These are phyloP conservation scores for Curvularia sp. DNA, from an alignment of 2,329 filamentous ascomycete species.

Conservation along the genomic window DNA sequence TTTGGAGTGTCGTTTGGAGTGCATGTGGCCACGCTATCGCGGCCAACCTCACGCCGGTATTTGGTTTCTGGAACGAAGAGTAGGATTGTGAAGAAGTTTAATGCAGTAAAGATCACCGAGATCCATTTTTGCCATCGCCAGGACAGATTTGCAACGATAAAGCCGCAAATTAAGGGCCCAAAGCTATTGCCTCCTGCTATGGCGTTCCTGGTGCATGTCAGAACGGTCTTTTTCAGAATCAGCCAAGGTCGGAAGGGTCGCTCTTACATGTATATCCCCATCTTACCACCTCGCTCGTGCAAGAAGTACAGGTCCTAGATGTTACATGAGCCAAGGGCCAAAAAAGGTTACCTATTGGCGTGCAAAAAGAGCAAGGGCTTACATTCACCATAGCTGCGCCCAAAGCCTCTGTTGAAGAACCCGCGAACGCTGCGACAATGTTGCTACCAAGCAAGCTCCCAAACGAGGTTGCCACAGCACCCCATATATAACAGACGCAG, in stretches of 20 bases:
- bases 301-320: slow-evolving; percentile 36
- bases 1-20: slow-evolving; percentile 22
- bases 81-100: slow-evolving; percentile 48
- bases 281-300: slow-evolving; percentile 47
- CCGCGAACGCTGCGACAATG: slow-evolving; percentile 56
- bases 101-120: slow-evolving; percentile 27
- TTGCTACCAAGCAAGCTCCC: slow-evolving; percentile 55
- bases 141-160: slow-evolving; percentile 44
- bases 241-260: background rate
- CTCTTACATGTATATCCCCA: slow-evolving; percentile 47
- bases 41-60: slow-evolving; percentile 36
- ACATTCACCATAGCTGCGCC: slow-evolving; percentile 51
- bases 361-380: background rate
- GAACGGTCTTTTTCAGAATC: background rate
- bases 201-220: slow-evolving; percentile 29
- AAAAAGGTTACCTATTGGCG: background rate
- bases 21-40: slow-evolving; percentile 2
- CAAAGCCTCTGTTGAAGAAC: slow-evolving; percentile 55
- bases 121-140: slow-evolving; percentile 53
- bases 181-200: slow-evolving; percentile 51
- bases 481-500: slow-evolving; percentile 56
- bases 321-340: background rate
- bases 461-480: slow-evolving; percentile 53
- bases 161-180: slow-evolving; percentile 51
- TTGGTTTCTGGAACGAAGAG: slow-evolving; percentile 50